Evolutionary conservation across 2,329 filamentous ascomycete genomes (phyloP).

Genomic region (Monilinia polystroma): DNA sequence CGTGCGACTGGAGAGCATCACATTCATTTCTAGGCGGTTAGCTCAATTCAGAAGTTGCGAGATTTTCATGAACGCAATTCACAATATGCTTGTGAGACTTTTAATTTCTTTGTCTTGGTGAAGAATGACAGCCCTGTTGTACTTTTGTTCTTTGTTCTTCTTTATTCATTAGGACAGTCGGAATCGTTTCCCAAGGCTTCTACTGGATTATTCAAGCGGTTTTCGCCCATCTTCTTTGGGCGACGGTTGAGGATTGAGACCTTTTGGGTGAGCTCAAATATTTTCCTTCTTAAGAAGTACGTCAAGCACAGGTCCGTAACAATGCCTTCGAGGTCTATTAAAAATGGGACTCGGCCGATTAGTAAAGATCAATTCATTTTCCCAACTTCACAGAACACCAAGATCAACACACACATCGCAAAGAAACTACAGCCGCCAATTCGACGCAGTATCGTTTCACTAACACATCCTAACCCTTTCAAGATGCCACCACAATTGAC

Average conservation of each 20-base stretch:
- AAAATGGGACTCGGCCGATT: background rate
- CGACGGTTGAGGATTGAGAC: background rate
- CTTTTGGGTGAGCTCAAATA: background rate
- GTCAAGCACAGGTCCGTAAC: background rate
- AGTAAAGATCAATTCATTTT: background rate
- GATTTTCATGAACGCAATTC: background rate
- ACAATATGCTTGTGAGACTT: conserved; percentile 4
- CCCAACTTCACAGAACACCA: background rate
- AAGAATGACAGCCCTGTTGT: background rate
- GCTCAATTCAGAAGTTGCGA: conserved; percentile 18
- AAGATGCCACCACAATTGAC: conserved; percentile 3
- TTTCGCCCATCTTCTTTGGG: background rate
- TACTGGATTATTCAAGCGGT: background rate
- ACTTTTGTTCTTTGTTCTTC: background rate
- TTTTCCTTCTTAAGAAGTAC: background rate
- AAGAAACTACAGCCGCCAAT: background rate
- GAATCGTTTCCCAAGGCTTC: background rate
- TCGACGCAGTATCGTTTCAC: background rate
- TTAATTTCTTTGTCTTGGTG: background rate
- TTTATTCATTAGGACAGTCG: background rate
- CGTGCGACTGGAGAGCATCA: background rate
- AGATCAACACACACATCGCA: background rate
- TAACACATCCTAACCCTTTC: background rate
- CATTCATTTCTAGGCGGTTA: conserved; percentile 9
- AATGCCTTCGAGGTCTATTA: conserved; percentile 1